Evolutionary conservation across 2,329 filamentous ascomycete species (phyloP).

Genomic region (Arthrobotrys pseudoclavata): DNA sequence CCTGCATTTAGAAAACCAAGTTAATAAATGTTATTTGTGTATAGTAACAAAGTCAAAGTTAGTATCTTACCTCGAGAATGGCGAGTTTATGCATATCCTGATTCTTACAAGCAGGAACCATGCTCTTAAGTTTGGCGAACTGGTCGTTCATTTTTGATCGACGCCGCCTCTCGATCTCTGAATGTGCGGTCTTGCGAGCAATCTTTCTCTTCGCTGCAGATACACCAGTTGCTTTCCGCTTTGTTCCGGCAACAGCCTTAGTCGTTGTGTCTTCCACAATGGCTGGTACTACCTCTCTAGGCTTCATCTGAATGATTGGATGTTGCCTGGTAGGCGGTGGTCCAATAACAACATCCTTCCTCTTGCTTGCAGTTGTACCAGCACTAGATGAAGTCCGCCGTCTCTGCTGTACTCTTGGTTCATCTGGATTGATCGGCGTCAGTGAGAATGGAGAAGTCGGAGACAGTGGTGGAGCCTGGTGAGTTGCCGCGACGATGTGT

Average conservation of each 20-base stretch:
- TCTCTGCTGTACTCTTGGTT: conserved; percentile 54
- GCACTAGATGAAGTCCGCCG: conserved; percentile 63
- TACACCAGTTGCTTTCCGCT: conserved; percentile 62
- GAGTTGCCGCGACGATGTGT: conserved; percentile 60
- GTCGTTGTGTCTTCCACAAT: conserved; percentile 46
- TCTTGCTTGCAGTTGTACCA: conserved; percentile 67
- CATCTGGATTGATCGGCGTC: conserved; percentile 48
- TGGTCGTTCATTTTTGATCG: conserved; percentile 99
- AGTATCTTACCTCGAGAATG: conserved; percentile 82
- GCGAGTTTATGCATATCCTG: conserved; percentile 98
- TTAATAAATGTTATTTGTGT: conserved; percentile 20
- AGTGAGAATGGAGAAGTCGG: conserved; percentile 56
- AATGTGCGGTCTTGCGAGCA: conserved; percentile 95
- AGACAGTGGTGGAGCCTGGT: conserved; percentile 49
- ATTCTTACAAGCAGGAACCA: conserved; percentile 95
- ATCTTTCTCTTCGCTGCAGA: conserved; percentile 89
- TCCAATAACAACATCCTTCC: conserved; percentile 82
- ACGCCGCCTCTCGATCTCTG: conserved; percentile 88
- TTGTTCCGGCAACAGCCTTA: conserved; percentile 60
- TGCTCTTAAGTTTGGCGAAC: conserved; percentile 89
- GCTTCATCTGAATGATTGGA: conserved; percentile 99
- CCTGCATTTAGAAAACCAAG: conserved; percentile 70
- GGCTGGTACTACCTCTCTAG: conserved; percentile 68
- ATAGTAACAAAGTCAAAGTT: conserved; percentile 40
- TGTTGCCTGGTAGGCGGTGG: conserved; percentile 91